These are phyloP conservation scores for Candida sphagnicola DNA, from an alignment of 805 yeast genomes.

Conservation along the genomic window DNA sequence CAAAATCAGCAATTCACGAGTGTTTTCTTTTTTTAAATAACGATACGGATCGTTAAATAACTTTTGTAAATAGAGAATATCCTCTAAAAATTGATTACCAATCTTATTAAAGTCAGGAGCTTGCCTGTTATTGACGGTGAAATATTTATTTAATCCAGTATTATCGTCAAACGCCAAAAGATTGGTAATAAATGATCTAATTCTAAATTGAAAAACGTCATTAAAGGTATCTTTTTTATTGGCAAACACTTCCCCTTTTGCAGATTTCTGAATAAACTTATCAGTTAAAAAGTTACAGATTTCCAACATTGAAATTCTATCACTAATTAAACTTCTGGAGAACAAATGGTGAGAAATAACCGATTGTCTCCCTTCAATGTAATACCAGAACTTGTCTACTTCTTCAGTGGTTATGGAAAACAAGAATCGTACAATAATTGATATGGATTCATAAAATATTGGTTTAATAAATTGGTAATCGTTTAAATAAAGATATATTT, in stretches of 20 bases:
- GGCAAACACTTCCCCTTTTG: constrained; percentile 23
- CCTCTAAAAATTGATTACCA: constrained; percentile 27
- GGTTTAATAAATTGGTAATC: constrained; percentile 15
- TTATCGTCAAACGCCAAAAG: constrained; percentile 37
- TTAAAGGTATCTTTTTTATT: constrained; percentile 35
- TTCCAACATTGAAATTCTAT: constrained; percentile 37
- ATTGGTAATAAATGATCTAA: constrained; percentile 29
- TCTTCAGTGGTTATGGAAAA: constrained; percentile 16
- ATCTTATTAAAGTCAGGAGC: constrained; percentile 17
- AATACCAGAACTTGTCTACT: constrained; percentile 32
- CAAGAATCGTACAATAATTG: constrained; percentile 19
- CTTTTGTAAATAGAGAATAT: constrained; percentile 25
- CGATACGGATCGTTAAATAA: constrained; percentile 34
- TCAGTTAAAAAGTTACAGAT: constrained; percentile 37
- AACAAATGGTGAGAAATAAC: constrained; percentile 22
- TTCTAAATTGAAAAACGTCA: constrained; percentile 33
- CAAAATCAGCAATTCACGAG: constrained; percentile 15
- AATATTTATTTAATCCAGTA: constrained; percentile 42
- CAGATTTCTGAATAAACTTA: constrained; percentile 14
- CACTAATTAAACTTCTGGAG: constrained; percentile 22
- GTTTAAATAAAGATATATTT: constrained; percentile 16
- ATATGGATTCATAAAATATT: constrained; percentile 22
- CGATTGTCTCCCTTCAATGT: constrained; percentile 29
- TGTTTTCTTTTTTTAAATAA: constrained; percentile 19
- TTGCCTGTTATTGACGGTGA: constrained; percentile 24